Evolutionary conservation across 495 filamentous ascomycete genomes (phyloP).

Genomic region (Hypoxylon lienhwacheense): DNA sequence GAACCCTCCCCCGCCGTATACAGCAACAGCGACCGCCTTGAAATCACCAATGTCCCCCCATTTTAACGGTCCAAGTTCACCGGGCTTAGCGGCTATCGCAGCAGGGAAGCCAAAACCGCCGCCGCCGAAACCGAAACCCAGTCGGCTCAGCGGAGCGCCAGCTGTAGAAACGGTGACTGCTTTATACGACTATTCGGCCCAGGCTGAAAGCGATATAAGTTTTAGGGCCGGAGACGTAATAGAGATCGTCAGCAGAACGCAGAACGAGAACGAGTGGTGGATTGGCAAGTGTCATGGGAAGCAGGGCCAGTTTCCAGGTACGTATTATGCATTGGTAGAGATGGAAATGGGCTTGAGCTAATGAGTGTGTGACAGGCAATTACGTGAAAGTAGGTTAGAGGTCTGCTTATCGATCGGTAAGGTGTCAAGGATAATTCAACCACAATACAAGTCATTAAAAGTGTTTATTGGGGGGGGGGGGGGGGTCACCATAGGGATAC

Average conservation of each 20-base stretch:
- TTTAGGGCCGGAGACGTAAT: constrained; percentile 90
- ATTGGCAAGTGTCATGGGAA: constrained; percentile 73
- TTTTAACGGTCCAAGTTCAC: constrained; percentile 42
- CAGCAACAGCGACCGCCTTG: constrained; percentile 49
- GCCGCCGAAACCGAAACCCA: constrained; percentile 89
- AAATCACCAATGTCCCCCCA: constrained; percentile 57
- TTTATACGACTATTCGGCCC: constrained; percentile 93
- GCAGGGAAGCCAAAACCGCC: constrained; percentile 83
- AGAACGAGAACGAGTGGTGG: constrained; percentile 98
- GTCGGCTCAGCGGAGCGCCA: constrained; percentile 65
- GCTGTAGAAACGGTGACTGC: constrained; percentile 74
- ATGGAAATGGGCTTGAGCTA: constrained; percentile 2
- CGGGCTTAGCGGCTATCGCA: constrained; percentile 63
- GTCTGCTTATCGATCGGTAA: background rate
- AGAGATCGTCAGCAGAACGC: constrained; percentile 77
- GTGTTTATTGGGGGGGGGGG: background rate
- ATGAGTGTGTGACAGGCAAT: constrained; percentile 27
- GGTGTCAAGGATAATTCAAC: constrained; percentile 6
- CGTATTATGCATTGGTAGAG: constrained; percentile 18
- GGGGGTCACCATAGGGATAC: too few relatives aligned
- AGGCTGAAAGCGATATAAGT: constrained; percentile 91
- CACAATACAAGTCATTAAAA: constrained; percentile 8
- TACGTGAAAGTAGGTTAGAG: constrained; percentile 38
- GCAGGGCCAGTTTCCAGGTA: constrained; percentile 93
- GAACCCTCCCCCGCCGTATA: constrained; percentile 60